Conservation (phyloP, 805 yeast genomes). For the Deakozyma indianensis region DNA sequence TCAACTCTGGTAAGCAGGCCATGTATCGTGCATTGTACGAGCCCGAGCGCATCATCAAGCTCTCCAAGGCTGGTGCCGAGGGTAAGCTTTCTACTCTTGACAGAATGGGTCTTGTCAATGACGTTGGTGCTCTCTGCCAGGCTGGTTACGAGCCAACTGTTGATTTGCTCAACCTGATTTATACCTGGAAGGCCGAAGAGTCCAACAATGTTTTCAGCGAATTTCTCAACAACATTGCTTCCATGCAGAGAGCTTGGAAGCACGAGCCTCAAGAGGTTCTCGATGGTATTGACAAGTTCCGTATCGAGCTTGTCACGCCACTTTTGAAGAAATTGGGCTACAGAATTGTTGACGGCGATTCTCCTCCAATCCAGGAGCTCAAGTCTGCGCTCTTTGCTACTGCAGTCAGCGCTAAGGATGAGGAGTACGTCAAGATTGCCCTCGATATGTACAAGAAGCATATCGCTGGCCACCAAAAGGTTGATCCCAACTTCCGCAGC, state of each 20-base stretch:
- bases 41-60: constrained; percentile 34
- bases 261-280: constrained; percentile 30
- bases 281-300: constrained; percentile 30
- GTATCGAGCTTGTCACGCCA: constrained; percentile 37
- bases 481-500: constrained; percentile 61
- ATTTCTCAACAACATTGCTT: constrained; percentile 28
- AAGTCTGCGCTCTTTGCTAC: constrained; percentile 39
- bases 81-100: constrained; percentile 42
- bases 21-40: constrained; percentile 46
- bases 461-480: constrained; percentile 44
- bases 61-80: constrained; percentile 36
- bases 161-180: constrained; percentile 34
- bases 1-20: constrained; percentile 49
- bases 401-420: constrained; percentile 20
- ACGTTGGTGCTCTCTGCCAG: constrained; percentile 39
- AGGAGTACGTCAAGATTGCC: constrained; percentile 21
- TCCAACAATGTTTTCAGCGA: constrained; percentile 41
- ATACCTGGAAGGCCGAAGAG: constrained; percentile 35
- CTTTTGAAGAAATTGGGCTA: constrained; percentile 50
- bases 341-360: constrained; percentile 45
- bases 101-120: constrained; percentile 51
- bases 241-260: constrained; percentile 31
- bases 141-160: constrained; percentile 37
- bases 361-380: constrained; percentile 42
- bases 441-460: constrained; percentile 35